phyloP scores from a whole-genome alignment of 352 stramenopile species.

The Discostella stelligera region DNA sequence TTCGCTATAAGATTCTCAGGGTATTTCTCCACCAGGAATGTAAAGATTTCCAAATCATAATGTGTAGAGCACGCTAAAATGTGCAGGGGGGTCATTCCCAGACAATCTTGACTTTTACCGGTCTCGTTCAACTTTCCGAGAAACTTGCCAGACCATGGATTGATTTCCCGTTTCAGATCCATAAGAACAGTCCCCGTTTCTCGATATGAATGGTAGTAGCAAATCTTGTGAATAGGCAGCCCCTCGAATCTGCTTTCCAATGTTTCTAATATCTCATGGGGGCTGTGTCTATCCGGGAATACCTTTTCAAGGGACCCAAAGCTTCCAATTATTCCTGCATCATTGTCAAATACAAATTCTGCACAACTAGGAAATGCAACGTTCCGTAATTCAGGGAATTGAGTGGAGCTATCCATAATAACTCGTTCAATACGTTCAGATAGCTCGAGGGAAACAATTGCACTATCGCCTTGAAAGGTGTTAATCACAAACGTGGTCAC shows the following conservation, averaged over 20 bases:
- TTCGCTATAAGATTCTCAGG: constrained; percentile 16
- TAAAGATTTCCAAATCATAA: constrained; percentile 11
- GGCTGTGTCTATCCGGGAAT: background rate
- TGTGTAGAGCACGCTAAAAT: constrained; percentile 28
- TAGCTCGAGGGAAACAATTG: background rate
- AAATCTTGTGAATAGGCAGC: constrained; percentile 32
- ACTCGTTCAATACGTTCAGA: background rate
- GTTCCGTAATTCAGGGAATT: background rate
- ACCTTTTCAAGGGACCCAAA: background rate
- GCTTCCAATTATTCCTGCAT: background rate
- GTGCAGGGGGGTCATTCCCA: constrained; percentile 39
- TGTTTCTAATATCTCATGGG: background rate
- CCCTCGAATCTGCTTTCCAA: constrained; percentile 2
- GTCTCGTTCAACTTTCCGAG: background rate
- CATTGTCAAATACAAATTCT: background rate
- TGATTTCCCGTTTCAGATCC: constrained; percentile 10
- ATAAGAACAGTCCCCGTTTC: background rate
- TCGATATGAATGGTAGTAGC: constrained; percentile 26
- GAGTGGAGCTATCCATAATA: background rate
- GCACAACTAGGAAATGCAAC: background rate
- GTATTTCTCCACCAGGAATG: constrained; percentile 21
- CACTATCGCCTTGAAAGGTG: background rate
- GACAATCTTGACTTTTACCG: constrained; percentile 9
- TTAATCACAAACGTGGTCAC: background rate
- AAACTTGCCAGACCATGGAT: background rate